Evolutionary conservation across 306 rosid species (phyloP).

Genomic region (Prunus mume): DNA sequence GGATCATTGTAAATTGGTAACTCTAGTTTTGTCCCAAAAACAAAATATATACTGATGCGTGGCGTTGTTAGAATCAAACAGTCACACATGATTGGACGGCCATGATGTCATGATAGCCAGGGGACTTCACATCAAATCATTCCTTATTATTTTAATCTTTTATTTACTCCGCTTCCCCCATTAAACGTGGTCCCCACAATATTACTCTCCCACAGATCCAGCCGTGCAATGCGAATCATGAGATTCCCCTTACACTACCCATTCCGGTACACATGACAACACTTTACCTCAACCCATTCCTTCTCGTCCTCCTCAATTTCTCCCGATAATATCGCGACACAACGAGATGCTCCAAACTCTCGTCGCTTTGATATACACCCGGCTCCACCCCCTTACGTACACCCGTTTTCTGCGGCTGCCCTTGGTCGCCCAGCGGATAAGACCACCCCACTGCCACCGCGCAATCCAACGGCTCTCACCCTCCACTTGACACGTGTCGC

Average conservation of each 20-base stretch:
- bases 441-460: slow-evolving; percentile 37
- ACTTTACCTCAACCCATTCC: slow-evolving; percentile 31
- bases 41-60: not conserved
- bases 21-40: too few species aligned
- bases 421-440: slow-evolving; percentile 61
- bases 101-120: slow-evolving; percentile 64
- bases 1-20: too few species aligned
- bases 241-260: slow-evolving; percentile 50
- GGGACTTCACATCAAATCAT: slow-evolving; percentile 43
- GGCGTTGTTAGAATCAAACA: slow-evolving; percentile 37
- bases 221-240: slow-evolving; percentile 72
- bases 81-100: slow-evolving; percentile 72
- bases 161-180: not conserved
- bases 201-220: slow-evolving; percentile 50
- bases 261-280: slow-evolving; percentile 46
- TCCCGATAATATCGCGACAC: not conserved
- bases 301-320: not conserved
- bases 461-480: slow-evolving; percentile 40
- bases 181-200: slow-evolving; percentile 41
- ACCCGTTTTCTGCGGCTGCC: slow-evolving; percentile 69
- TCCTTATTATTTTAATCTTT: slow-evolving; percentile 25
- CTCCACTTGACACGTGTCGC: slow-evolving; percentile 40
- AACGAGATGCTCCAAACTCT: slow-evolving; percentile 12
- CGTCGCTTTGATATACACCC: slow-evolving; percentile 12
- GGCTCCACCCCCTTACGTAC: slow-evolving; percentile 37